Evolutionary conservation across 352 stramenopile species (phyloP), one percentile per base, ranked within the genome.

Genomic region (Globisporangium polare): DNA sequence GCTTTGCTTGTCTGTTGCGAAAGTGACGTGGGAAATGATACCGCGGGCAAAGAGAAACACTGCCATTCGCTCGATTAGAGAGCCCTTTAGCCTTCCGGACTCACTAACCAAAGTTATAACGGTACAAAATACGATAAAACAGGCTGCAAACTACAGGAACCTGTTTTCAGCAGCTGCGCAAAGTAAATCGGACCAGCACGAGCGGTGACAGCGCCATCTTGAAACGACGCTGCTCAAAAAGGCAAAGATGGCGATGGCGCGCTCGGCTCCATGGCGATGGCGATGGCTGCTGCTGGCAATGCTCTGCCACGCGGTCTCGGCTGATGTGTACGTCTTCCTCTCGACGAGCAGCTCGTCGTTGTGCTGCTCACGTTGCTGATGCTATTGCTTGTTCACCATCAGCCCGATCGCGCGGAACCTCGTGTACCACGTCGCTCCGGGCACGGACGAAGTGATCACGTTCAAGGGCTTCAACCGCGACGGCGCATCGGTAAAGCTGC

Each of bases 391-490:
- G 37, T 27, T 65, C 9, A 35, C 35, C 7, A 17, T 37, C 52
- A 89, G 74, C 15, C 77, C 72, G 2, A 76, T 94, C 50, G 85
- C 82, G 5, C 79, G 79, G 35, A 81, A 92, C 57, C 64, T 90
- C 31, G 75, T 92, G 58, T 89, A 88, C 31, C 85, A 91, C 53
- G 82, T 96, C 2, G 66, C 80, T 18, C 73, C 78, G 31, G 86
- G 78, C 22, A 68, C 79, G 8, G 88, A 97, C 47, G 69, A 85
- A 46, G 80, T 97, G 20, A 68, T 97, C 55, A 78, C 76, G 57
- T 72, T 97, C 46, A 88, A 85, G 61, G 88, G 87, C 41, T 95
- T 92, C 67, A 92, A 88, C 52, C 67, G 70, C 12, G 65, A 78
- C 27, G 78, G 79, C 46, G 65, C 67, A 27, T 75, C 72, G 65